These are phyloP conservation scores for Agastache rugosa DNA, from an alignment of 257 asterid species.

Conservation along the genomic window DNA sequence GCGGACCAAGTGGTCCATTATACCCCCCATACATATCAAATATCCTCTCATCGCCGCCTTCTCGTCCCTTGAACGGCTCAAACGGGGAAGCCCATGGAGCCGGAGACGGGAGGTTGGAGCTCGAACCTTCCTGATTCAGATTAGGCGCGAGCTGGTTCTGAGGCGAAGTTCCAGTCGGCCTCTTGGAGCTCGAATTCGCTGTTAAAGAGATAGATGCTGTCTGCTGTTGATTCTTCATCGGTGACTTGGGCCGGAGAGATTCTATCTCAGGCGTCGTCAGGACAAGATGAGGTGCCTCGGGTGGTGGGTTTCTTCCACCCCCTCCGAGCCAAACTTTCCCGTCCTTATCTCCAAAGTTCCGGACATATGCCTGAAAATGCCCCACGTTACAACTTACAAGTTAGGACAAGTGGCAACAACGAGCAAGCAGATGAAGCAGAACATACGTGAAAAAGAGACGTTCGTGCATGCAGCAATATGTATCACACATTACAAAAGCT, in stretches of 20 bases:
- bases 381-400: constrained; percentile 33
- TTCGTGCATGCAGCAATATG: background rate
- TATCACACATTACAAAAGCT: background rate
- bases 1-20: constrained; percentile 58
- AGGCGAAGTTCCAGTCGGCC: constrained; percentile 73
- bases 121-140: constrained; percentile 68
- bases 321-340: constrained; percentile 97
- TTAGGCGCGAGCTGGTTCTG: constrained; percentile 53
- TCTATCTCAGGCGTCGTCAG: constrained; percentile 93
- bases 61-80: constrained; percentile 63
- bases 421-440: background rate
- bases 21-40: constrained; percentile 65
- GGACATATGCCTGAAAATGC: constrained; percentile 64
- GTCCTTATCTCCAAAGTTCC: constrained; percentile 77
- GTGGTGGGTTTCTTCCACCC: constrained; percentile 98
- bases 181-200: constrained; percentile 62
- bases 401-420: constrained; percentile 21
- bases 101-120: constrained; percentile 59
- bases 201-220: constrained; percentile 71
- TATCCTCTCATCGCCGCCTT: constrained; percentile 60
- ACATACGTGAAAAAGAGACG: background rate
- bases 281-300: constrained; percentile 95
- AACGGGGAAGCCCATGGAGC: constrained; percentile 70
- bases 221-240: constrained; percentile 96
- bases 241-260: constrained; percentile 93